phyloP scores from a whole-genome alignment of 2,329 filamentous ascomycete species.

The Colletotrichum navitas region DNA sequence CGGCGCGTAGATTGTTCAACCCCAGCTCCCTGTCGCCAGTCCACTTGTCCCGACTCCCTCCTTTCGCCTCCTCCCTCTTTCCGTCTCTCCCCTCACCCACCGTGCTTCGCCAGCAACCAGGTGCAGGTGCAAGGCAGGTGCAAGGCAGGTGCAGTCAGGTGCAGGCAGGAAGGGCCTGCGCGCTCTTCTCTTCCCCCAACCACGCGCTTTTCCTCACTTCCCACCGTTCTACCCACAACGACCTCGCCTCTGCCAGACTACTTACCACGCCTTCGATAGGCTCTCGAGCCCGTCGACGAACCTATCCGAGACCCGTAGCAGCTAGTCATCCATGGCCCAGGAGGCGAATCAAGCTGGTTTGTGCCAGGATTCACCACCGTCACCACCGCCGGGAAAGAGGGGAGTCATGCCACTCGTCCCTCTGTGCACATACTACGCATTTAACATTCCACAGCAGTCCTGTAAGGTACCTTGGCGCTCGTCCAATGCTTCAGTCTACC shows the following conservation, averaged over 20 bases:
- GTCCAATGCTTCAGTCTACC: not conserved
- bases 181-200: slow-evolving; percentile 28
- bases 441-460: slow-evolving; percentile 35
- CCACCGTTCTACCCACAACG: slow-evolving; percentile 22
- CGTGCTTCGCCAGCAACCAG: slow-evolving; percentile 2
- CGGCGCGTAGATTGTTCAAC: slow-evolving; percentile 43
- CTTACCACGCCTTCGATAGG: slow-evolving; percentile 33
- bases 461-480: slow-evolving; percentile 39
- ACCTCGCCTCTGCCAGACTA: slow-evolving; percentile 3
- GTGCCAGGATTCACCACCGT: slow-evolving; percentile 36
- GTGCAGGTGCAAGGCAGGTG: slow-evolving; percentile 1
- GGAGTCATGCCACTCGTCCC: slow-evolving; percentile 33
- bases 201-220: slow-evolving; percentile 34
- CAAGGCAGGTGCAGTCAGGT: not conserved
- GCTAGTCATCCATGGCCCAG: slow-evolving; percentile 19
- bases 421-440: slow-evolving; percentile 29
- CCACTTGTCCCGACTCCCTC: slow-evolving; percentile 11
- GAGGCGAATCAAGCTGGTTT: slow-evolving; percentile 37
- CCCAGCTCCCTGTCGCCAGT: slow-evolving; percentile 33
- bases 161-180: not conserved
- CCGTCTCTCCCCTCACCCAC: slow-evolving; percentile 9
- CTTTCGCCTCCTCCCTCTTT: slow-evolving; percentile 3
- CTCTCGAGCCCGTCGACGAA: slow-evolving; percentile 19
- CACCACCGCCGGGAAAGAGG: slow-evolving; percentile 31
- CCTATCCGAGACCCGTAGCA: slow-evolving; percentile 17